Evolutionary conservation across 306 rosid species (phyloP), one percentile per base, ranked within the genome.

Genomic region (Coriaria nepalensis): DNA sequence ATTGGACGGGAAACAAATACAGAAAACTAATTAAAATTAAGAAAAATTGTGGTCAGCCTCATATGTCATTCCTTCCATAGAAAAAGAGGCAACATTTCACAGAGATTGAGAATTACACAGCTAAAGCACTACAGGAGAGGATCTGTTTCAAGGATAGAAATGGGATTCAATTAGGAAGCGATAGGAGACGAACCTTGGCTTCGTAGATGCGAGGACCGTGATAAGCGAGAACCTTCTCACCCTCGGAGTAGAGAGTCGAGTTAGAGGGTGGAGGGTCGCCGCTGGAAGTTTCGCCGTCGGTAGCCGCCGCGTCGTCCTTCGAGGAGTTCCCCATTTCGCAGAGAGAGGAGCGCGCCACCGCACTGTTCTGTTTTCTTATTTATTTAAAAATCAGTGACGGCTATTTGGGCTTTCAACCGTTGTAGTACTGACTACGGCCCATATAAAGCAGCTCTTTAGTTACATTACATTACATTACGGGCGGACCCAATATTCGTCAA

Each of bases 151-250:
- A 35, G 13, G 13, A 12, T 29, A 6, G 44, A 35, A 41, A 32
- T 4, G 38, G 10, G 2, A 32, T 20, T 20, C 29, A 20, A 10
- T 0, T 7, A 43, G n/a, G 38, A 15, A 36, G 35, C 2, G 44
- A 42, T 46, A 40, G 32, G 37, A 48, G 35, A 43, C 12, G 44
- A 60, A 58, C 96, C 96, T 83, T 83, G 61, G 96, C 94, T 78
- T 83, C 93, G 66, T 87, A 87, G 81, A 87, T 76, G 70, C 94
- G 83, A 66, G 86, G 88, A 41, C 94, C 94, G 20, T 83, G 94
- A 51, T 78, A 80, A 11, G 94, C 96, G 37, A 87, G 86, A 35
- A 87, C 92, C 75, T 72, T 87, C 68, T 87, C 96, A 41, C 86
- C 86, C 46, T 70, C 93, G 41, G 76, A 52, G 82, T 59, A 87